Conservation (phyloP, 805 yeast genomes). For the Hanseniaspora singularis region DNA sequence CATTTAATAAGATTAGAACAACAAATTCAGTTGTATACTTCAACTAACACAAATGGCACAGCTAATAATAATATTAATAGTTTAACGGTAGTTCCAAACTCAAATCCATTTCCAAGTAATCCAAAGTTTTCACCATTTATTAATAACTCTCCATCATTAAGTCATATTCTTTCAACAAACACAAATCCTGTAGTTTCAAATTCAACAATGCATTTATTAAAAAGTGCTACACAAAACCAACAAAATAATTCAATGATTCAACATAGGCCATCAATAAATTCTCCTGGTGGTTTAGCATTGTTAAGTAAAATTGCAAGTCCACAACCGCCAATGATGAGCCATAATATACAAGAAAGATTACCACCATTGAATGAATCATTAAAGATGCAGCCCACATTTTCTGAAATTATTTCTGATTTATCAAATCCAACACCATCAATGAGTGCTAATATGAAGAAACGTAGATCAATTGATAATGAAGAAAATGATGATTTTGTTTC, state of each 20-base stretch:
- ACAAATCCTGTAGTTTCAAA: conserved; percentile 3
- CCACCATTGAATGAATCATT: conserved; percentile 8
- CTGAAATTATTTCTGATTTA: conserved; percentile 15
- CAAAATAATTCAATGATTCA: background rate
- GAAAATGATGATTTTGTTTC: background rate
- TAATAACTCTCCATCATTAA: conserved; percentile 6
- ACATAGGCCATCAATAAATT: background rate
- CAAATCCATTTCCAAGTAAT: background rate
- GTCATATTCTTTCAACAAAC: conserved; percentile 7
- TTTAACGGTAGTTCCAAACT: background rate
- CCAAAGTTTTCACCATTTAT: conserved; percentile 11
- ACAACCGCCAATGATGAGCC: conserved; percentile 9
- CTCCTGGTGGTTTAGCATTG: conserved; percentile 13
- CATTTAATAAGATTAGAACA: conserved; percentile 14
- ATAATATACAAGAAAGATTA: conserved; percentile 1
- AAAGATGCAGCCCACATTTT: conserved; percentile 15
- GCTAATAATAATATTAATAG: background rate
- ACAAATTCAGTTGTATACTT: conserved; percentile 6
- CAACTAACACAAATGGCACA: background rate
- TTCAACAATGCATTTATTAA: conserved; percentile 8
- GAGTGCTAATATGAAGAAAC: background rate
- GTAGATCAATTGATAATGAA: background rate
- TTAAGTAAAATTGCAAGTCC: conserved; percentile 14
- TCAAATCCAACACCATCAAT: conserved; percentile 12
- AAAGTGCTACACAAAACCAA: conserved; percentile 8